Evolutionary conservation across 345 rosid genomes (phyloP).

Genomic region (Isatis tinctoria): DNA sequence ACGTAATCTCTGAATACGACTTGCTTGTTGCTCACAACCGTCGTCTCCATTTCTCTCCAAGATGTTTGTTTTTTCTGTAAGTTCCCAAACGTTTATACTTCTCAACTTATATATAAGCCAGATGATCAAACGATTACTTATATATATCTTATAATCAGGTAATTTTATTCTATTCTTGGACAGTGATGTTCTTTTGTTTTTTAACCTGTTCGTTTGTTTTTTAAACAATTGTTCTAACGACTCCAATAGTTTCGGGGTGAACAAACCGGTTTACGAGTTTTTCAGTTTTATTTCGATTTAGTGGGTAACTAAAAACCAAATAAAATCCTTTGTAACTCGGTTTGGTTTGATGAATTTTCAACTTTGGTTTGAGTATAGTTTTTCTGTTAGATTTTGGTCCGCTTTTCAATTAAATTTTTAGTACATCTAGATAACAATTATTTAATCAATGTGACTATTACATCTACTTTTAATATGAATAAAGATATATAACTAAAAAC

Average conservation of each 20-base stretch:
- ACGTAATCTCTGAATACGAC: constrained; percentile 44
- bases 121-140: background rate
- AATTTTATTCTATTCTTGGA: background rate
- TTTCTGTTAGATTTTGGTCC: background rate
- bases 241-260: background rate
- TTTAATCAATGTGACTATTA: background rate
- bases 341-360: background rate
- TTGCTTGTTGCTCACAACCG: constrained; percentile 43
- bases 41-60: background rate
- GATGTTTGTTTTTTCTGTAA: background rate
- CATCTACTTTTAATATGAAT: background rate
- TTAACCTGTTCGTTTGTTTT: background rate
- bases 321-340: background rate
- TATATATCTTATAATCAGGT: background rate
- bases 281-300: background rate
- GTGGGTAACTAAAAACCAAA: background rate
- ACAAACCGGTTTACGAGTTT: background rate
- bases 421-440: background rate
- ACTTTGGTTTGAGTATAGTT: background rate
- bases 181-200: background rate
- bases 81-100: background rate
- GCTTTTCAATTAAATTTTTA: background rate
- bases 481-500: background rate
- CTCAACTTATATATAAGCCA: constrained; percentile 1
- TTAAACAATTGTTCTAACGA: background rate